Base-by-base conservation (phyloP, 129 eudicot genomes). In the Centella asiatica region DNA sequence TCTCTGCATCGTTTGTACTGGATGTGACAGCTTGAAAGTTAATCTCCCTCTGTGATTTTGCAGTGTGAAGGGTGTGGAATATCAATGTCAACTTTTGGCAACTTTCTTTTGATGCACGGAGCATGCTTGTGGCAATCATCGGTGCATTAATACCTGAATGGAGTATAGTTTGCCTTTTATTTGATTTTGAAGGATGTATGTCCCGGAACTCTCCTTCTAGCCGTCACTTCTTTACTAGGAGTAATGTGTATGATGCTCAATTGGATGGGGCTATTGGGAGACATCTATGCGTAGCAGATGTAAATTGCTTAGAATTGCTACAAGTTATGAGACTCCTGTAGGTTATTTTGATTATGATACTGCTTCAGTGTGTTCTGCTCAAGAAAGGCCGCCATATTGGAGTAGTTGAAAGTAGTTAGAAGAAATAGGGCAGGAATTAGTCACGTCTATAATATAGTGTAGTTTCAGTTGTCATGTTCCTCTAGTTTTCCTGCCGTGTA, bases 251-350 rank as follows among this genome's bases (percentile, higher is more conserved):
- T 56, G 40, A n/a, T 36, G 32, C 42, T n/a, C 20, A 42, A 56
- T 31, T 15, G 18, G 44, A 56, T 32, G 62, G 62, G 25, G 57
- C 6, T 29, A 13, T 6, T 7, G 44, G 62, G 26, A 29, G 62
- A n/a, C 62, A 29, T 26, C 15, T 29, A 29, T n/a, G 39, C 9
- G 62, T 56, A 56, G 62, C 62, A 56, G 62, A 56, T 56, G 62
- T 56, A 56, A 31, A 56, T 56, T 56, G 24, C 44, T 12, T 18
- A 32, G 62, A 56, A 56, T 32, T 56, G 62, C 62, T 56, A 56
- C 44, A 10, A 56, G 44, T 56, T 56, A 32, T 56, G 44, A 56
- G 17, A 56, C 44, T 37, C 62, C 12, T 56, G 10, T 31, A 29
- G 32, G 62, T 23, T 56, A 12, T 25, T 31, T 12, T 29, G 32